These are phyloP conservation scores for Amylostereum chailletii DNA, from an alignment of 1,284 basidiomycete genomes.

Conservation along the genomic window DNA sequence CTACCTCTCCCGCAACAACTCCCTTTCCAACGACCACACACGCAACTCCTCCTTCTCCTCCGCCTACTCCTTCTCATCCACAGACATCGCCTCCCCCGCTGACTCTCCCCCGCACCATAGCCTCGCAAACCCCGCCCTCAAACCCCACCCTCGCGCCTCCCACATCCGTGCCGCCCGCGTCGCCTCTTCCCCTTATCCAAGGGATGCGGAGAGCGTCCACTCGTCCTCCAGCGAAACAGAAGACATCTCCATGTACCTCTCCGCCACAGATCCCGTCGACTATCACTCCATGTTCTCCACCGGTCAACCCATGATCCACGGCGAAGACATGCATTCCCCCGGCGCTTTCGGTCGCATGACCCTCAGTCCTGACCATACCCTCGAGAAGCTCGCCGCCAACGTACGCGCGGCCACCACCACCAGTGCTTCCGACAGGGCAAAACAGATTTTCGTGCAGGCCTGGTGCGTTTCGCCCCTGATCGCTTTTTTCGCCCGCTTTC, in stretches of 20 bases:
- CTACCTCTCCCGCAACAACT: slow-evolving; percentile 27
- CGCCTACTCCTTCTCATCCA: slow-evolving; percentile 31
- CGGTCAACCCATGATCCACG: slow-evolving; percentile 36
- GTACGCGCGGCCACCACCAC: slow-evolving; percentile 82
- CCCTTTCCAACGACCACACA: slow-evolving; percentile 23
- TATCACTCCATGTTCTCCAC: slow-evolving; percentile 55
- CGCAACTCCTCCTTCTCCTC: slow-evolving; percentile 32
- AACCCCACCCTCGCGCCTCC: slow-evolving; percentile 61
- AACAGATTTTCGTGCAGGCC: slow-evolving; percentile 85
- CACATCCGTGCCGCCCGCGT: slow-evolving; percentile 64
- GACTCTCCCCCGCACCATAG: slow-evolving; percentile 68
- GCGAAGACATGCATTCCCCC: slow-evolving; percentile 58
- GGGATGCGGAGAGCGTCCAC: slow-evolving; percentile 76
- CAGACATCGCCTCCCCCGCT: slow-evolving; percentile 36
- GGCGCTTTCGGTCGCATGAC: slow-evolving; percentile 69
- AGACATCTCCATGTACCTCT: slow-evolving; percentile 70
- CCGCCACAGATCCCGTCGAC: slow-evolving; percentile 35
- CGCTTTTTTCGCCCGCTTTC: slow-evolving; percentile 4
- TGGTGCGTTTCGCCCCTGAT: slow-evolving; percentile 43
- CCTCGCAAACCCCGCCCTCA: slow-evolving; percentile 59
- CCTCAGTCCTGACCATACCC: slow-evolving; percentile 61
- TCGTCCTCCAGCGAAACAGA: slow-evolving; percentile 80
- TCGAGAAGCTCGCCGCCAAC: slow-evolving; percentile 80
- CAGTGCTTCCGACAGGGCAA: slow-evolving; percentile 79
- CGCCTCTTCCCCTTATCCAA: slow-evolving; percentile 72